A percentile compares a stretch with the other conserved stretches of the same genome.
Conservation (phyloP, 495 filamentous ascomycete species). For the Massariosphaeria phaeospora region DNA sequence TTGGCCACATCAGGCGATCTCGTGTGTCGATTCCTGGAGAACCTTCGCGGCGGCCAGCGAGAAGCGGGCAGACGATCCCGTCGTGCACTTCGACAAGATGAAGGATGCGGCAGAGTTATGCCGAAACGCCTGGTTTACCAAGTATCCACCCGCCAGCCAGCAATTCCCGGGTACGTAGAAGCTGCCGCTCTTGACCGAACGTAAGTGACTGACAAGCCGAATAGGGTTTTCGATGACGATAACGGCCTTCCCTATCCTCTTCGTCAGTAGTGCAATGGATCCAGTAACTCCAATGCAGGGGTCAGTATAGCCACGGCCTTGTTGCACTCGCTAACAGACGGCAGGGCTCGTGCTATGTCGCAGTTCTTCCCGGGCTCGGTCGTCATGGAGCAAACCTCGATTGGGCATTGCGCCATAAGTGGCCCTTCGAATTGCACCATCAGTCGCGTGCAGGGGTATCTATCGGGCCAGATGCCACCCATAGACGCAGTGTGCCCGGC, state of each 20-base stretch:
- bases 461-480: neutral
- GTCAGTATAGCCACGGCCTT: too few species aligned
- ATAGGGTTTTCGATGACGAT: conserved; percentile 38
- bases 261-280: conserved; percentile 52
- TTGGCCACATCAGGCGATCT: neutral
- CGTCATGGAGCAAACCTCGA: neutral
- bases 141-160: conserved; percentile 51
- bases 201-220: too few species aligned
- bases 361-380: neutral
- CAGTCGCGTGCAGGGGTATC: neutral
- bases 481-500: too few species aligned
- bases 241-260: conserved; percentile 47
- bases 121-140: conserved; percentile 40
- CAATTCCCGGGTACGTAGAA: conserved; percentile 49
- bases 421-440: neutral
- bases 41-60: conserved; percentile 59
- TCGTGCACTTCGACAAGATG: conserved; percentile 50
- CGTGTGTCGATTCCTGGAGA: conserved; percentile 38
- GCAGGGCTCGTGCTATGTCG: conserved; percentile 45
- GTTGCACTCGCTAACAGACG: conserved; percentile 16
- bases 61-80: conserved; percentile 44
- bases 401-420: neutral
- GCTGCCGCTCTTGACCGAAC: too few species aligned
- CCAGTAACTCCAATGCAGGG: conserved; percentile 50
- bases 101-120: conserved; percentile 41